Percentiles rank a stretch among this genome's conserved stretches.
Evolutionary conservation across 1,284 basidiomycete genomes (phyloP).

Genomic region (Trichosporon asahii): DNA sequence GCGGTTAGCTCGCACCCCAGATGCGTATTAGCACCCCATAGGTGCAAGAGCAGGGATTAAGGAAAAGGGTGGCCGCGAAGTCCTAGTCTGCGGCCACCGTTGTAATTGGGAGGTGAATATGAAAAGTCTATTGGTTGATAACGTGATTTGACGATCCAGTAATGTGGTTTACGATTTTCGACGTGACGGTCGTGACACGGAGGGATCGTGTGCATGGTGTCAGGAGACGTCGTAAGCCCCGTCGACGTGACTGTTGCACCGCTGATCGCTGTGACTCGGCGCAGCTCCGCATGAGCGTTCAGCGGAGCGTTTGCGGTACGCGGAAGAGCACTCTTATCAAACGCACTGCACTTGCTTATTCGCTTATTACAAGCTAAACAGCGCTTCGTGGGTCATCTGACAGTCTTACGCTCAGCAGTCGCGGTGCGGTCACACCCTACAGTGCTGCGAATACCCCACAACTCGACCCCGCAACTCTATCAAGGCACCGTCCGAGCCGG

Average conservation of each 20-base stretch:
- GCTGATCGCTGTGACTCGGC: not conserved
- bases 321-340: no score
- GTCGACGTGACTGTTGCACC: not conserved
- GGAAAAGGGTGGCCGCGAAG: not conserved
- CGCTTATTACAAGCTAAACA: not conserved
- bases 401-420: not conserved
- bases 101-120: not conserved
- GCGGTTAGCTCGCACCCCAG: not conserved
- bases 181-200: not conserved
- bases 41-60: not conserved
- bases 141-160: not conserved
- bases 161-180: not conserved
- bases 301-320: no score
- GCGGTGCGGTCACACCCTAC: not conserved
- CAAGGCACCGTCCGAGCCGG: not conserved
- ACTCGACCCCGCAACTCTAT: not conserved
- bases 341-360: not conserved
- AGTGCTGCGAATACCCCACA: conserved; percentile 1
- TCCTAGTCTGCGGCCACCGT: not conserved
- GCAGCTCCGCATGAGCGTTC: not conserved
- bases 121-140: not conserved
- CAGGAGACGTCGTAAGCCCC: not conserved
- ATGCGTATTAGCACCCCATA: not conserved
- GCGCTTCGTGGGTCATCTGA: not conserved
- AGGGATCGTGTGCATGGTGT: not conserved